phyloP scores from a whole-genome alignment of 2,329 filamentous ascomycete species.

The Microdochium bolleyi region DNA sequence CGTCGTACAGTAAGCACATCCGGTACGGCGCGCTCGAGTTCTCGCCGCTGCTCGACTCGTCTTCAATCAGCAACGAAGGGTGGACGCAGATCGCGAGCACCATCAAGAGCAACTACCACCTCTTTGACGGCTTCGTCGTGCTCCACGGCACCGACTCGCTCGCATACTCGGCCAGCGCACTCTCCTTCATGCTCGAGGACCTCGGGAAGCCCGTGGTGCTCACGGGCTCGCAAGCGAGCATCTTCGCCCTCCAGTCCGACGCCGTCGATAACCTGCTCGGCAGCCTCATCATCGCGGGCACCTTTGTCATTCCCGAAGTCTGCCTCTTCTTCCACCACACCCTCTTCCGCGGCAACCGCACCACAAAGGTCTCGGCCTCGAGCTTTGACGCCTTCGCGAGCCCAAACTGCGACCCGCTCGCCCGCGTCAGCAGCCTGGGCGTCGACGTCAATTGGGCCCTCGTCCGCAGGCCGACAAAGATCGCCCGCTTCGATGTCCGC shows the following conservation, averaged over 20 bases:
- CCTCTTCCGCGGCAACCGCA: slow-evolving; percentile 80
- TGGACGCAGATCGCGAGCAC: slow-evolving; percentile 79
- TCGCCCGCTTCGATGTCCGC: slow-evolving; percentile 62
- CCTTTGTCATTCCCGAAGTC: slow-evolving; percentile 89
- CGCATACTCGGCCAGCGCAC: slow-evolving; percentile 79
- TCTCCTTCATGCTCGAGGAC: slow-evolving; percentile 85
- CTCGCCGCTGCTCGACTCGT: slow-evolving; percentile 76
- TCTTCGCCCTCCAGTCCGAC: slow-evolving; percentile 85
- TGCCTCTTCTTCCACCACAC: slow-evolving; percentile 91
- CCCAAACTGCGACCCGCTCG: slow-evolving; percentile 78
- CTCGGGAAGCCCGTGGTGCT: slow-evolving; percentile 86
- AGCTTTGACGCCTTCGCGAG: slow-evolving; percentile 82
- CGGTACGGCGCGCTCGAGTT: slow-evolving; percentile 83
- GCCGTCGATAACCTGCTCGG: slow-evolving; percentile 85
- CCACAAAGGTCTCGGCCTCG: slow-evolving; percentile 80
- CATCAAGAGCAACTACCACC: slow-evolving; percentile 77
- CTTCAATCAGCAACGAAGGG: slow-evolving; percentile 77
- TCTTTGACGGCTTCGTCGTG: slow-evolving; percentile 86
- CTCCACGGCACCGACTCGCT: slow-evolving; percentile 87
- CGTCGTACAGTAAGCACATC: slow-evolving; percentile 72
- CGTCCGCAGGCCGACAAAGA: slow-evolving; percentile 64
- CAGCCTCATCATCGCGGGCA: slow-evolving; percentile 81
- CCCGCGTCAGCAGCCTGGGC: slow-evolving; percentile 71
- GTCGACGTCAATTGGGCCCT: slow-evolving; percentile 76
- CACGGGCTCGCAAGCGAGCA: slow-evolving; percentile 76